These are phyloP conservation scores for Vittaforma corneae DNA, from an alignment of 371 early-diverging fungal genomes.

Conservation along the genomic window DNA sequence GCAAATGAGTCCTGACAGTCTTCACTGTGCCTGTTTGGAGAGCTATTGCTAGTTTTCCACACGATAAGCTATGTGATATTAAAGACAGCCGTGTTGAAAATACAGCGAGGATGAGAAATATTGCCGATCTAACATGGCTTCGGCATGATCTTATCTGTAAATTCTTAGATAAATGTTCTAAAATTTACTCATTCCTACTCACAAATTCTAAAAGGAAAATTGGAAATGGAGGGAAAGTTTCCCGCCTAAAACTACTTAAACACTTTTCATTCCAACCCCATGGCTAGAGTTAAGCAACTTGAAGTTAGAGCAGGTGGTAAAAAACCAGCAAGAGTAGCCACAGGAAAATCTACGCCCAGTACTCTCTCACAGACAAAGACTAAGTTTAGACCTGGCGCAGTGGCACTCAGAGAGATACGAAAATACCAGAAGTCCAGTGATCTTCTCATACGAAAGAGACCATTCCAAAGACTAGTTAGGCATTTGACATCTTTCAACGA, in stretches of 20 bases:
- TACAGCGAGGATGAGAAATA: too few relatives aligned
- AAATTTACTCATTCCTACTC: too few relatives aligned
- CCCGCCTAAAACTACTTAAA: conserved; percentile 34
- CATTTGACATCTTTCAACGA: conserved; percentile 14
- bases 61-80: too few relatives aligned
- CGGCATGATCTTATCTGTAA: too few relatives aligned
- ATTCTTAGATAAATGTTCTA: too few relatives aligned
- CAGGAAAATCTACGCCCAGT: conserved; percentile 35
- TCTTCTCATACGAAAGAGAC: conserved; percentile 65
- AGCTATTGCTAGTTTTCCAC: too few relatives aligned
- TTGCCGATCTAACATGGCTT: too few relatives aligned
- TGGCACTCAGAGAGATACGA: conserved; percentile 65
- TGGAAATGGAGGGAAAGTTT: conserved; percentile 21
- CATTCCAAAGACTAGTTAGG: conserved; percentile 67
- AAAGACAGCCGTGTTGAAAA: too few relatives aligned
- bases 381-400: conserved; percentile 64
- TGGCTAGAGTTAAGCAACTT: conserved; percentile 60
- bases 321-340: conserved; percentile 57
- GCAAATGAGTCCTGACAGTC: too few relatives aligned
- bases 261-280: conserved; percentile 6
- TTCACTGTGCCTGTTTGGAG: too few relatives aligned
- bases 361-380: conserved; percentile 22
- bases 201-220: background rate
- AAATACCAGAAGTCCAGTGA: conserved; percentile 65
- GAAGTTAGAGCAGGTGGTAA: conserved; percentile 59